Percentiles rank a stretch among this genome's conserved stretches.
These are phyloP conservation scores for Phytophthora rubi DNA, from an alignment of 352 stramenopile genomes.

Conservation along the genomic window DNA sequence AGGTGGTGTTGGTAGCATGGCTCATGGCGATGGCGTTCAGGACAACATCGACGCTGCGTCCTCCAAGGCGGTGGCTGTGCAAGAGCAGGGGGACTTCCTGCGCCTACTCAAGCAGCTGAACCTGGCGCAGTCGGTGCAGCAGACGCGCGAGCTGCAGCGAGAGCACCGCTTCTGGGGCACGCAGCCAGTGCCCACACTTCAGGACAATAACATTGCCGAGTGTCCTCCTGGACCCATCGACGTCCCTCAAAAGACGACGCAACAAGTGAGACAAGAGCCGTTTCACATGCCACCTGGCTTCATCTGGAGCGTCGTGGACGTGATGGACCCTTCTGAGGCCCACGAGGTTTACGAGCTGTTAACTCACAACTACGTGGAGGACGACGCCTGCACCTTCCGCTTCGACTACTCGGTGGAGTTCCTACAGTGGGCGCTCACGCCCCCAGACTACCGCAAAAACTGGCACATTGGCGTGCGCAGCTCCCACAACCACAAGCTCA, in stretches of 20 bases:
- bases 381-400: slow-evolving; percentile 98
- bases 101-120: slow-evolving; percentile 70
- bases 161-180: slow-evolving; percentile 93
- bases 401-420: slow-evolving; percentile 91
- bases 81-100: slow-evolving; percentile 79
- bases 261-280: slow-evolving; percentile 92
- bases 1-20: too few species aligned
- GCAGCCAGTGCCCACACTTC: slow-evolving; percentile 72
- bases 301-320: slow-evolving; percentile 92
- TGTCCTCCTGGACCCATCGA: slow-evolving; percentile 91
- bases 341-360: slow-evolving; percentile 97
- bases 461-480: slow-evolving; percentile 97
- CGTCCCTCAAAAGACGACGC: slow-evolving; percentile 79
- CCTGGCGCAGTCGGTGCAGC: slow-evolving; percentile 41
- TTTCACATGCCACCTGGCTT: slow-evolving; percentile 98
- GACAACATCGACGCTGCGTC: background rate
- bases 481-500: slow-evolving; percentile 91
- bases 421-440: slow-evolving; percentile 92
- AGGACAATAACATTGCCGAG: background rate
- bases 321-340: slow-evolving; percentile 75
- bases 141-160: slow-evolving; percentile 36
- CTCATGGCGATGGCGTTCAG: background rate
- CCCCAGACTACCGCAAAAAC: slow-evolving; percentile 92
- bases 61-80: slow-evolving; percentile 39
- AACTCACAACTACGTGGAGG: slow-evolving; percentile 99